These are phyloP conservation scores for Fraxinus latifolia DNA, from an alignment of 305 asterid genomes.

Conservation along the genomic window DNA sequence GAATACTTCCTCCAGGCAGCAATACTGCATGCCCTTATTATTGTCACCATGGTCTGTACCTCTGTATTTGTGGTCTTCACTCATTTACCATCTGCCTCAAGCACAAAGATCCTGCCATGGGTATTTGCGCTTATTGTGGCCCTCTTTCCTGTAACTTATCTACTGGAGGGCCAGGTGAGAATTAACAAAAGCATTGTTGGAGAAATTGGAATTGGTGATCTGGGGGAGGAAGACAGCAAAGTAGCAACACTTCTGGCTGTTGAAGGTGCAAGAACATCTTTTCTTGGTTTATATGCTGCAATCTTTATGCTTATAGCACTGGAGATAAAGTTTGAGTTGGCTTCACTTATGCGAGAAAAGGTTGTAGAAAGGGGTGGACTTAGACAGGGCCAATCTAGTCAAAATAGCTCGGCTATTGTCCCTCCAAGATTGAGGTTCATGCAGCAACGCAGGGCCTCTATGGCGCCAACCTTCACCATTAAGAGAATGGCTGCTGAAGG, in stretches of 20 bases:
- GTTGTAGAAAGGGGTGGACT: slow-evolving; percentile 60
- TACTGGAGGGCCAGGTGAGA: slow-evolving; percentile 93
- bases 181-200: slow-evolving; percentile 56
- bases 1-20: slow-evolving; percentile 92
- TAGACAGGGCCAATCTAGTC: slow-evolving; percentile 70
- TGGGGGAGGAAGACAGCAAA: slow-evolving; percentile 70
- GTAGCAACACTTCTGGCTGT: slow-evolving; percentile 76
- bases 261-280: slow-evolving; percentile 95
- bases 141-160: slow-evolving; percentile 92
- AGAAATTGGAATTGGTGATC: slow-evolving; percentile 45
- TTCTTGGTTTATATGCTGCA: slow-evolving; percentile 92
- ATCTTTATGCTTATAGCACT: slow-evolving; percentile 93
- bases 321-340: slow-evolving; percentile 92
- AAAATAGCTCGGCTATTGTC: slow-evolving; percentile 57
- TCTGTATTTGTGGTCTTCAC: slow-evolving; percentile 89
- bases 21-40: slow-evolving; percentile 73
- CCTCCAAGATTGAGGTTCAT: slow-evolving; percentile 89
- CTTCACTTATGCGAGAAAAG: slow-evolving; percentile 77
- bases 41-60: slow-evolving; percentile 87
- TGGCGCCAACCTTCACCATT: slow-evolving; percentile 70
- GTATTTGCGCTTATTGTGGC: slow-evolving; percentile 92
- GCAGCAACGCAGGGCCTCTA: slow-evolving; percentile 87
- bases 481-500: slow-evolving; percentile 86
- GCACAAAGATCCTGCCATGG: slow-evolving; percentile 96
- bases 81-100: slow-evolving; percentile 90